Base-by-base conservation (phyloP, 1,284 basidiomycete species). In the Melanopsichium pennsylvanicum region DNA sequence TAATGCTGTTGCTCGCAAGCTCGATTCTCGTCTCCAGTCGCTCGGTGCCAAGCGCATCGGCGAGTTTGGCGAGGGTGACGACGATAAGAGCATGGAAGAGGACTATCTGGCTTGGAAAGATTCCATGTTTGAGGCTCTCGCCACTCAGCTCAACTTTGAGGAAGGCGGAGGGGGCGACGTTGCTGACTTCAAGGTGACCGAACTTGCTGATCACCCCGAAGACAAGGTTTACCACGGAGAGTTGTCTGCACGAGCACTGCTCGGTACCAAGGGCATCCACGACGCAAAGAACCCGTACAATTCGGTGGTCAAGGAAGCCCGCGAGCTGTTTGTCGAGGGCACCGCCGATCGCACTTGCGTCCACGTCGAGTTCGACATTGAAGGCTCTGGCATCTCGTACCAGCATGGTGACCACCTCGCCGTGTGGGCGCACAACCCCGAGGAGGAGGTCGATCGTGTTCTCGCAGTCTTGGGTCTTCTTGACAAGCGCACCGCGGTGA, bases 81-180 rank as follows among this genome's bases (percentile, higher is more conserved):
- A 98, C 81, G 95, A 98, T 83, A 96, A 96, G 85, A 93, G 91
- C 80, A 95, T 98, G 92, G 95, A 98, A 82, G 96, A 98, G 84
- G 95, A 98, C 83, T 98, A 97, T 82, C 86, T 98, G n/a, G 93
- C 92, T 69, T 98, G 95, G 95, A 98, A 98, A 83, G 95, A 98
- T 81, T 86, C 85, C 75, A 94, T 97, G 93, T 97, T 93, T 89
- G 89, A 90, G 38, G 87, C 88, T 5, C 92, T 98, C 60, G 86
- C 92, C 23, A 82, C 86, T 66, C 86, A 86, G 41, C 87, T 97
- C 85, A 86, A 86, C 63, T 91, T 97, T 52, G 93, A 97, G 82
- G 95, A 97, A 82, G 95, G 96, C 54, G 92, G 92, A 73, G 92
- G 92, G 51, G 93, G 92, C 57, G 95, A 97, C 77, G 87, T 90